Evolutionary conservation across 78 protist genomes (phyloP).

Genomic region (Planoprotostelium fungivorum): DNA sequence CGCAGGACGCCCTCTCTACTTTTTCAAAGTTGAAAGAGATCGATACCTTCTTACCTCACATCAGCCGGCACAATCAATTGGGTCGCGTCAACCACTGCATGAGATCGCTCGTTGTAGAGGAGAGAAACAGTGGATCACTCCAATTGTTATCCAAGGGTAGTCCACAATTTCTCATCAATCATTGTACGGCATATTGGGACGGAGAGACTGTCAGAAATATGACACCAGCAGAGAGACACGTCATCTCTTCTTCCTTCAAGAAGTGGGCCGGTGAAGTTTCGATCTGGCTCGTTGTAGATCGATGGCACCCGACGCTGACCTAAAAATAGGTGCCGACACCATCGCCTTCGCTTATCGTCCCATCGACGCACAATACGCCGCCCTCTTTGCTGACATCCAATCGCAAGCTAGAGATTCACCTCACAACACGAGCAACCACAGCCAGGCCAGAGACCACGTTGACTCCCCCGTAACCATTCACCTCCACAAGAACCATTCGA

Average conservation of each 20-base stretch:
- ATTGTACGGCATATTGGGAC: slow-evolving; percentile 46
- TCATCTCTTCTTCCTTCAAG: slow-evolving; percentile 41
- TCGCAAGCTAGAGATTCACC: too few relatives aligned
- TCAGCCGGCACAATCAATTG: too few relatives aligned
- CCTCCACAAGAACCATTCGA: neutral
- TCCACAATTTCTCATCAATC: slow-evolving; percentile 45
- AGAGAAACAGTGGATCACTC: slow-evolving; percentile 27
- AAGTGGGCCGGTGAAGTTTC: neutral
- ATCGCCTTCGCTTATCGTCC: neutral
- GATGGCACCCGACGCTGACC: neutral
- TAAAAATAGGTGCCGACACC: neutral
- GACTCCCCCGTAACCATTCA: neutral
- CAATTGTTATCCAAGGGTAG: slow-evolving; percentile 51
- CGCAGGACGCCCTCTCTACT: slow-evolving; percentile 40
- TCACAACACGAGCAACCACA: neutral
- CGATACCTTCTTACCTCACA: slow-evolving; percentile 32
- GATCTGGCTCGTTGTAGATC: too few relatives aligned
- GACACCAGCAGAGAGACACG: neutral
- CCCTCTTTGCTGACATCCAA: neutral
- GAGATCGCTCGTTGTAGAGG: slow-evolving; percentile 46
- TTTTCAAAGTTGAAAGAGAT: slow-evolving; percentile 36
- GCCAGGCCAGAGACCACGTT: neutral
- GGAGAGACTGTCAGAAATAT: slow-evolving; percentile 20
- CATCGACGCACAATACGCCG: neutral
- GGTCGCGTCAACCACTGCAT: slow-evolving; percentile 2